Evolutionary conservation across 164 flowering plant genomes (phyloP), one percentile per base, ranked within the genome.

Genomic region (Tetrastigma voinierianum): DNA sequence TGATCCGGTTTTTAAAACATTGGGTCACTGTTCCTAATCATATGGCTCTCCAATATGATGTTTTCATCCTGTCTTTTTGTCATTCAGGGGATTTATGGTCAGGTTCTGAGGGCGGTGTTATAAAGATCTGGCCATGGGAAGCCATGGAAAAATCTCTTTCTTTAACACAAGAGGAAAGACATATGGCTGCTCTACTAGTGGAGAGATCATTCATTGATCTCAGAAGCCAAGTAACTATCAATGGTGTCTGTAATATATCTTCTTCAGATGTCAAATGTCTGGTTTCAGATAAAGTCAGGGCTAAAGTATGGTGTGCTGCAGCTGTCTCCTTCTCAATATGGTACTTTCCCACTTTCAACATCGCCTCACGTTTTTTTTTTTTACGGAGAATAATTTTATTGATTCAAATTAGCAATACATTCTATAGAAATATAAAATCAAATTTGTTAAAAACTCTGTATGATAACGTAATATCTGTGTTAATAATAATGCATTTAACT

Each of bases 101-200:
- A 21, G 98, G 97, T 57, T 76, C 82, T 20, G 99, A 96, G 59
- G 88, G 91, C 66, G 99, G 99, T 56, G 74, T 77, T 10, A 70
- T 96, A 49, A 87, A 83, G 80, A 75, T 87, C 15, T 93, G 98
- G 98, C 91, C 96, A 40, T 91, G 99, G 98, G 99, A 96, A 70
- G 61, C 91, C 15, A 80, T 96, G 54, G 94, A 88, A 62, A 96
- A 93, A 69, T 85, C 96, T 18, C 85, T 96, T 60, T 82, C 84
- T 59, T 74, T 93, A 45, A 67, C 76, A 54, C 49, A 72, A 13
- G 96, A 83, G 67, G 96, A 96, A 76, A 86, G 81, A 48, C 94
- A 89, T 66, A 86, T 91, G 90, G 92, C 99, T 66, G 85, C 93
- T 60, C 74, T 93, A 61, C 76, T 86, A 64, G 85, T 96, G 62